These are phyloP conservation scores for Tarenaya hassleriana DNA, from an alignment of 345 rosid genomes.

Conservation along the genomic window DNA sequence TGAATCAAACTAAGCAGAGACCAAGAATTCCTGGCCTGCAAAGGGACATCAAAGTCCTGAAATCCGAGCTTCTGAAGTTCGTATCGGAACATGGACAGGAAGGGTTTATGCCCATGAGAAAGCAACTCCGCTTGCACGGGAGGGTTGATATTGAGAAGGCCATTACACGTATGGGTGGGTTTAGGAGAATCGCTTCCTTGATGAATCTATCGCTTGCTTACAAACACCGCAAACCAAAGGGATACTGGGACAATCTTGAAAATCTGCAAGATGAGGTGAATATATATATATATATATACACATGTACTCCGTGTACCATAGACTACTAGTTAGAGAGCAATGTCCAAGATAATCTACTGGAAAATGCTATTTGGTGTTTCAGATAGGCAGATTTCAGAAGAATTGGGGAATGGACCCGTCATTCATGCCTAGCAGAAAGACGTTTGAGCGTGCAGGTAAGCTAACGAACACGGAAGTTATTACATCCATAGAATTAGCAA, in stretches of 20 bases:
- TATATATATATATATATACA: no score
- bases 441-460: slow-evolving; percentile 96
- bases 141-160: slow-evolving; percentile 96
- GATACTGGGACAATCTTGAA: slow-evolving; percentile 94
- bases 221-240: slow-evolving; percentile 91
- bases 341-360: no score
- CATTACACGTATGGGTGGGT: slow-evolving; percentile 87
- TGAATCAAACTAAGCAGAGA: slow-evolving; percentile 40
- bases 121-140: slow-evolving; percentile 83
- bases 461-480: no score
- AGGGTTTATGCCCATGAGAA: slow-evolving; percentile 99
- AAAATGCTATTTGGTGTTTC: slow-evolving; percentile 3
- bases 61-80: slow-evolving; percentile 74
- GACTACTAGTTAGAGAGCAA: no score
- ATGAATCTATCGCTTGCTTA: slow-evolving; percentile 91
- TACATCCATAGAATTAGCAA: no score
- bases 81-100: slow-evolving; percentile 81
- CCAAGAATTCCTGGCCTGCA: slow-evolving; percentile 85
- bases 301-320: no score
- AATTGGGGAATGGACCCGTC: slow-evolving; percentile 96
- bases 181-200: slow-evolving; percentile 68
- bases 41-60: slow-evolving; percentile 68
- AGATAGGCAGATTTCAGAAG: slow-evolving; percentile 71
- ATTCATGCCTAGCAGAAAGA: slow-evolving; percentile 91
- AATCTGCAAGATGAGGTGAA: slow-evolving; percentile 85